These are phyloP conservation scores for Phytophthora cryptogea DNA, from an alignment of 352 stramenopile genomes.

Conservation along the genomic window DNA sequence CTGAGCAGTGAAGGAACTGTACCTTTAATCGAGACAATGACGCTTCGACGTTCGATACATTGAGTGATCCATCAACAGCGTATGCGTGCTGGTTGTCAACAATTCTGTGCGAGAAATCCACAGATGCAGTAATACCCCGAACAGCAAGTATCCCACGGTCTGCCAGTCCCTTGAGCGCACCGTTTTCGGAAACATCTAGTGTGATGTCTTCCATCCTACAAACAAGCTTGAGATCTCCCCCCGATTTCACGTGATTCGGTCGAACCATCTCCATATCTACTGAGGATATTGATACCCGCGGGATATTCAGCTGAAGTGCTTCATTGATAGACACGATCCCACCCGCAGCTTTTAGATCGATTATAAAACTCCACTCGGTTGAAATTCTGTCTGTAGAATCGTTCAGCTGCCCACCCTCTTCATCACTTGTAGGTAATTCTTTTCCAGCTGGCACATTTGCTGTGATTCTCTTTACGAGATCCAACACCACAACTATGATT, in stretches of 20 bases:
- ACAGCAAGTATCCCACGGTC: slow-evolving; percentile 26
- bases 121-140: slow-evolving; percentile 12
- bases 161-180: slow-evolving; percentile 22
- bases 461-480: slow-evolving; percentile 21
- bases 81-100: slow-evolving; percentile 23
- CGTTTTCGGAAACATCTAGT: slow-evolving; percentile 22
- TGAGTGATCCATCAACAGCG: slow-evolving; percentile 22
- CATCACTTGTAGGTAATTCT: background rate
- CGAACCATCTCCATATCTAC: slow-evolving; percentile 12
- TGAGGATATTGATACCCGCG: slow-evolving; percentile 29
- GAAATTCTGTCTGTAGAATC: background rate
- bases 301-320: slow-evolving; percentile 29
- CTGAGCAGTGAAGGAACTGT: background rate
- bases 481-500: slow-evolving; percentile 5
- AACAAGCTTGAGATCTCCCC: slow-evolving; percentile 23
- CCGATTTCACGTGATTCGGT: slow-evolving; percentile 10
- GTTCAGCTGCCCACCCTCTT: background rate
- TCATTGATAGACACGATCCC: slow-evolving; percentile 35
- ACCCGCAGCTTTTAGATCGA: slow-evolving; percentile 34
- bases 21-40: slow-evolving; percentile 45
- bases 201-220: slow-evolving; percentile 19
- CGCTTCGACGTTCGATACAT: slow-evolving; percentile 25
- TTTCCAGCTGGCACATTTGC: slow-evolving; percentile 11
- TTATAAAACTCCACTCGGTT: slow-evolving; percentile 33
- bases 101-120: slow-evolving; percentile 31